Base-by-base conservation (phyloP, 768 basidiomycete genomes). In the Mycena maculata region DNA sequence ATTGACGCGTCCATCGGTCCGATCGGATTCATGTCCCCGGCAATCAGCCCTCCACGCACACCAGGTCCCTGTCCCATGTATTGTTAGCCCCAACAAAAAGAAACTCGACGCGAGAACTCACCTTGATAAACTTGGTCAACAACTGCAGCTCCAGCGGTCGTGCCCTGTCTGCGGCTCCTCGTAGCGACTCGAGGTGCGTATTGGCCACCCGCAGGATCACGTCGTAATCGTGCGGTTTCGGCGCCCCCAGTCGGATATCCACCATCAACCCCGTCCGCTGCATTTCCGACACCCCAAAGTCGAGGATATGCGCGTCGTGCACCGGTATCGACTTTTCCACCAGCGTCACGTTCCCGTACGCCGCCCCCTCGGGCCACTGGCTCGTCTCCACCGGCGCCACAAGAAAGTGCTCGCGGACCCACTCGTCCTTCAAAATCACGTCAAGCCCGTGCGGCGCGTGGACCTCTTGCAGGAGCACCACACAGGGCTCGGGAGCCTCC, bases 21-120 rank as follows among this genome's bases (percentile, higher is more conserved):
- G 58, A 92, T 87, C 50, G 88, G 83, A 68, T 92, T 92, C 89
- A 93, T 91, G 71, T 92, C 91, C 1, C 92, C 92, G 1, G 83
- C 85, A 39, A 92, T 83, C 3, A 93, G 69, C 0, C 90, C 92
- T 2, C 88, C 90, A 27, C 82, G 76, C 18, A 90, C 74, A 0
- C 76, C 77, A 13, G 62, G 50, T n/a, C 58, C 69, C 69, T 71
- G 53, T 56, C n/a, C n/a, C n/a, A n/a, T n/a, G n/a, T n/a, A n/a
- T n/a, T n/a, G n/a, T n/a, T n/a, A 42, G 2, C 10, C 12, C 22
- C 12, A 4, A 20, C 23, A 23, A 74, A 22, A 7, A 28, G 6
- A 1, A 18, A 30, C 9, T n/a, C n/a, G n/a, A n/a, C n/a, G n/a
- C n/a, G n/a, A 16, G 3, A 5, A 36, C 79, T 76, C 63, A 83